A percentile compares a stretch with the other conserved stretches of the same genome.
These are phyloP conservation scores for Candida koratica DNA, from an alignment of 805 yeast genomes.

Conservation along the genomic window DNA sequence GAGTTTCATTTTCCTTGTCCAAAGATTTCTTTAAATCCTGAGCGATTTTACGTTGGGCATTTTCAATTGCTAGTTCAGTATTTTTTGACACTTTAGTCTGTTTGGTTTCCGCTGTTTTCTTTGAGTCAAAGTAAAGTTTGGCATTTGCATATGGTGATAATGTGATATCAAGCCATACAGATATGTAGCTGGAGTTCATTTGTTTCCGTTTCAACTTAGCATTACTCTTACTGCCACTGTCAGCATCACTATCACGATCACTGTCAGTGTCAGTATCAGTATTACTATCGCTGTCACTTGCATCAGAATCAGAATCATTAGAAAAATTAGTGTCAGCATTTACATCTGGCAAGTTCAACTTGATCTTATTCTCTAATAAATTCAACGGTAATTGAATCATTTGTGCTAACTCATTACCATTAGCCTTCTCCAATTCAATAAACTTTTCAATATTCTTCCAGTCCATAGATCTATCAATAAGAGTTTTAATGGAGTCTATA, in stretches of 20 bases:
- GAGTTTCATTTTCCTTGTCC: slow-evolving; percentile 46
- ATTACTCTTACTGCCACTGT: background rate
- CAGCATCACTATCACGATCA: slow-evolving; percentile 16
- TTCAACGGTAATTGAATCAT: slow-evolving; percentile 65
- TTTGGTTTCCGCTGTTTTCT: slow-evolving; percentile 71
- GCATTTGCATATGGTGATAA: slow-evolving; percentile 89
- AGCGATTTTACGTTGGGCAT: slow-evolving; percentile 73
- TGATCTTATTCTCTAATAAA: slow-evolving; percentile 63
- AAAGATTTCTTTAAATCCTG: slow-evolving; percentile 65
- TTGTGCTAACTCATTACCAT: slow-evolving; percentile 62
- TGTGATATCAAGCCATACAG: slow-evolving; percentile 62
- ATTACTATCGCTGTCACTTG: slow-evolving; percentile 17
- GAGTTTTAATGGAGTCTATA: slow-evolving; percentile 57
- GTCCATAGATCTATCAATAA: slow-evolving; percentile 83
- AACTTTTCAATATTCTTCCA: slow-evolving; percentile 85
- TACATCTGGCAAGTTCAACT: slow-evolving; percentile 50
- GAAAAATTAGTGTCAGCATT: slow-evolving; percentile 16
- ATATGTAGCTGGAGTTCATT: slow-evolving; percentile 31
- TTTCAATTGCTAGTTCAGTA: slow-evolving; percentile 72
- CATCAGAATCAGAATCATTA: slow-evolving; percentile 37
- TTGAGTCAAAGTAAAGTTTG: slow-evolving; percentile 70
- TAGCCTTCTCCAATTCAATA: slow-evolving; percentile 62
- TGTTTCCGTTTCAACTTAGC: slow-evolving; percentile 8
- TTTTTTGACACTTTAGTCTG: slow-evolving; percentile 77
- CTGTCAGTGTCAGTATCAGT: slow-evolving; percentile 15